A percentile compares a stretch with the other conserved stretches of the same genome.
phyloP scores from a whole-genome alignment of 2,329 filamentous ascomycete genomes.

The Sporothrix schenckii region DNA sequence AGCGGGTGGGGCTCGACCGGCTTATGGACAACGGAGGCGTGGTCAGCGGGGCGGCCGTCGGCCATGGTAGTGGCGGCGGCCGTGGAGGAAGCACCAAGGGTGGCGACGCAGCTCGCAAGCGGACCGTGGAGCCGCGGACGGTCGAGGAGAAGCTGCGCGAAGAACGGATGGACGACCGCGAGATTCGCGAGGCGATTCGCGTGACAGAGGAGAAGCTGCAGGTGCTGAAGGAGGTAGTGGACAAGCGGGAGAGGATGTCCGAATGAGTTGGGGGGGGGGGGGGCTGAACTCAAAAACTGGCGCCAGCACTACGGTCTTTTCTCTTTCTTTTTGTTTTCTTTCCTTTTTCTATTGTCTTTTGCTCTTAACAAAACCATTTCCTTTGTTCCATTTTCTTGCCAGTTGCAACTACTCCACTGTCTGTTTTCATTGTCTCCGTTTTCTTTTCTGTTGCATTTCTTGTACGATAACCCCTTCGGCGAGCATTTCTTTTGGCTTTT shows the following conservation, averaged over 20 bases:
- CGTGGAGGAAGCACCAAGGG: slow-evolving; percentile 34
- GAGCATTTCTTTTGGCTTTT: slow-evolving; percentile 17
- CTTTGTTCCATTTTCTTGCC: slow-evolving; percentile 12
- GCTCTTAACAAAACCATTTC: slow-evolving; percentile 1
- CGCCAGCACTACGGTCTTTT: slow-evolving; percentile 1
- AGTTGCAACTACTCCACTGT: not conserved
- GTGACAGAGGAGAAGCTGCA: slow-evolving; percentile 84
- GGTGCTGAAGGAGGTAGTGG: slow-evolving; percentile 73
- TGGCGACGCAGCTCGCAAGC: slow-evolving; percentile 43
- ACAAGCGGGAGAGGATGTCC: slow-evolving; percentile 47
- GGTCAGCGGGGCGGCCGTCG: not conserved
- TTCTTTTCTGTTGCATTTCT: slow-evolving; percentile 12
- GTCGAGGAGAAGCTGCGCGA: slow-evolving; percentile 62
- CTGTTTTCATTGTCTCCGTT: not conserved
- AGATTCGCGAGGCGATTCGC: slow-evolving; percentile 77
- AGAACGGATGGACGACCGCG: slow-evolving; percentile 68
- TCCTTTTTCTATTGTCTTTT: not conserved
- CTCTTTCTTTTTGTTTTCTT: not conserved
- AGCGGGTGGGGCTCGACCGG: slow-evolving; percentile 73
- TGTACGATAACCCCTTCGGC: slow-evolving; percentile 25
- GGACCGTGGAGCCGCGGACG: slow-evolving; percentile 58
- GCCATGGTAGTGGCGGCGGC: slow-evolving; percentile 24
- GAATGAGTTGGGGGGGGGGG: slow-evolving; percentile 36
- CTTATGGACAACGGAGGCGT: slow-evolving; percentile 48
- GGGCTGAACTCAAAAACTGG: not conserved